A percentile compares a stretch with the other conserved stretches of the same genome.
Conservation (phyloP, 495 filamentous ascomycete species). For the Hypoxylon perforatum region DNA sequence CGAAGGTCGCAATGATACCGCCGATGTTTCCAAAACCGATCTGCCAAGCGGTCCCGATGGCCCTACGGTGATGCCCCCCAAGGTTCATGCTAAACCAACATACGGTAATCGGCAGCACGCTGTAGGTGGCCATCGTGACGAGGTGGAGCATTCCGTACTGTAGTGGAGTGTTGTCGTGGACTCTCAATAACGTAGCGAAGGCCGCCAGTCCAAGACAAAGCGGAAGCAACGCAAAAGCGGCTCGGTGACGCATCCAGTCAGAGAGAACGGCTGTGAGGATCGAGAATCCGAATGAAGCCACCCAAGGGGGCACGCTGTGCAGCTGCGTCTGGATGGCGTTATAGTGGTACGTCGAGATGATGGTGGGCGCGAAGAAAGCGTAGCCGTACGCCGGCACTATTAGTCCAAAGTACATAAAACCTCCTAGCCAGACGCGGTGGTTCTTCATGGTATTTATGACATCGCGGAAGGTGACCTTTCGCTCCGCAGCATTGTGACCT, state of each 20-base stretch:
- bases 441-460: slow-evolving; percentile 80
- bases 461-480: slow-evolving; percentile 70
- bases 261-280: slow-evolving; percentile 77
- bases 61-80: slow-evolving; percentile 83
- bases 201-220: slow-evolving; percentile 74
- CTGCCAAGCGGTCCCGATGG: slow-evolving; percentile 89
- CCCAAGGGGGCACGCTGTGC: slow-evolving; percentile 87
- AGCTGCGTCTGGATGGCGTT: slow-evolving; percentile 79
- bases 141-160: slow-evolving; percentile 83
- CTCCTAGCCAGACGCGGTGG: slow-evolving; percentile 73
- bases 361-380: slow-evolving; percentile 78
- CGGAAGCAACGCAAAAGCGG: slow-evolving; percentile 74
- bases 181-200: slow-evolving; percentile 75
- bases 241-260: slow-evolving; percentile 78
- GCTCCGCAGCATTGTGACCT: slow-evolving; percentile 75
- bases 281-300: slow-evolving; percentile 77
- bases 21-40: slow-evolving; percentile 94
- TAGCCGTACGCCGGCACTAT: slow-evolving; percentile 87
- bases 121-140: slow-evolving; percentile 70
- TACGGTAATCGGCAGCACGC: slow-evolving; percentile 83
- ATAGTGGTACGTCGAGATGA: slow-evolving; percentile 76
- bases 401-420: slow-evolving; percentile 89
- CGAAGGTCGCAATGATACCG: slow-evolving; percentile 89
- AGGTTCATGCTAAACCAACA: slow-evolving; percentile 98
- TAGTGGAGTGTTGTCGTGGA: slow-evolving; percentile 67